Evolutionary conservation across 164 flowering plant genomes (phyloP).

Genomic region (Magnolia kwangsiensis): DNA sequence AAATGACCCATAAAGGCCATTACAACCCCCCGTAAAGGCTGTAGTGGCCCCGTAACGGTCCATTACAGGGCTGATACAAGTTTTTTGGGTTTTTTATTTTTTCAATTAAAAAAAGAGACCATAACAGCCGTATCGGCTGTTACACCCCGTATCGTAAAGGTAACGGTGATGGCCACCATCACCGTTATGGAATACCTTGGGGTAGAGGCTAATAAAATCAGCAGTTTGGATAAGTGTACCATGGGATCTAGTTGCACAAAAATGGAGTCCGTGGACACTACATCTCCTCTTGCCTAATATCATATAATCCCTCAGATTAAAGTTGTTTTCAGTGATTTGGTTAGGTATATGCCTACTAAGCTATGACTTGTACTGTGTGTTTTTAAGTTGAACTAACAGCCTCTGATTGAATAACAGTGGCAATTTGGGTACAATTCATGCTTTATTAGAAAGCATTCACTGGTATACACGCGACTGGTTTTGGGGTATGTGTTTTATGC

Average conservation of each 20-base stretch:
- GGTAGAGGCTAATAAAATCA: background rate
- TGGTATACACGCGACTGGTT: conserved; percentile 75
- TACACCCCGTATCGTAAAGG: no score
- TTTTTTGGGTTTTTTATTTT: no score
- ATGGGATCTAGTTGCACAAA: background rate
- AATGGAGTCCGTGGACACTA: background rate
- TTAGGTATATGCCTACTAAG: background rate
- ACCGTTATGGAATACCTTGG: no score
- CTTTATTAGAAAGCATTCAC: conserved; percentile 71
- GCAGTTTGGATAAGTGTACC: background rate
- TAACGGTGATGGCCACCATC: no score
- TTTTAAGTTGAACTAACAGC: conserved; percentile 6
- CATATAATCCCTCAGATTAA: background rate
- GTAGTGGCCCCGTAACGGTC: no score
- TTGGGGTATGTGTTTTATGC: conserved; percentile 55
- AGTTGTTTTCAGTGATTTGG: background rate
- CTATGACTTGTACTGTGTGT: no score
- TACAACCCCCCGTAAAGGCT: no score
- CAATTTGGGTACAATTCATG: conserved; percentile 94
- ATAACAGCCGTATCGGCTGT: no score
- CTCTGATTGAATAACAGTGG: conserved; percentile 57
- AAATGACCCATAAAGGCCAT: no score
- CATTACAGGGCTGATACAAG: no score
- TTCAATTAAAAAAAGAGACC: no score
- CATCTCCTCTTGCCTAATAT: background rate